Conservation (phyloP, 139 green algal genomes). For the Chlamydomonas applanata region DNA sequence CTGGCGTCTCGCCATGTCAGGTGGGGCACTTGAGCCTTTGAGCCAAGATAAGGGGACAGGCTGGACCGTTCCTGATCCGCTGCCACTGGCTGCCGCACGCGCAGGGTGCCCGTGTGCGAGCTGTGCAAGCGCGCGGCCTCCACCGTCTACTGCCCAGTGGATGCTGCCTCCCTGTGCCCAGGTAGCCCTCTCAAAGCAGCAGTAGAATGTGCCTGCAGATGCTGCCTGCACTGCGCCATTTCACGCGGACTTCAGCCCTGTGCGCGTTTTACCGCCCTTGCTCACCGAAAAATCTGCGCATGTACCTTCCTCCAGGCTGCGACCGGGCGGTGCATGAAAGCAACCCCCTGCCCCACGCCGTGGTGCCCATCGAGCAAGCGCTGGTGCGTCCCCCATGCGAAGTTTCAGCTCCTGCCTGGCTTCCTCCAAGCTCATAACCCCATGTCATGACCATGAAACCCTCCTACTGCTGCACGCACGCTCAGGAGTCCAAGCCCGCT, state of each 20-base stretch:
- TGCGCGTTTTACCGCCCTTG: no score
- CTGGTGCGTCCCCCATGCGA: constrained; percentile 9
- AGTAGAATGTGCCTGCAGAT: no score
- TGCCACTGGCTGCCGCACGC: not conserved
- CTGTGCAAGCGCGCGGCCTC: constrained; percentile 15
- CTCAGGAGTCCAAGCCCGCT: not conserved
- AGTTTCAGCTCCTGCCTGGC: not conserved
- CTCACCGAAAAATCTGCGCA: no score
- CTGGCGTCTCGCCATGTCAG: constrained; percentile 33
- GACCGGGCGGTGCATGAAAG: constrained; percentile 8
- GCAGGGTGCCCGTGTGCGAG: constrained; percentile 16
- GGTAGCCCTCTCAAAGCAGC: no score
- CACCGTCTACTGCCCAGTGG: constrained; percentile 34
- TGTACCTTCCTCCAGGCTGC: constrained; percentile 1
- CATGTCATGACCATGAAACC: no score
- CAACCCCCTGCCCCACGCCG: not conserved
- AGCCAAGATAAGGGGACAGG: no score
- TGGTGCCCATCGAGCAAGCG: not conserved
- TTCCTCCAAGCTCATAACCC: no score
- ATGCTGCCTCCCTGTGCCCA: constrained; percentile 32
- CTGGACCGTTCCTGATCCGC: no score
- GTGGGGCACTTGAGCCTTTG: no score
- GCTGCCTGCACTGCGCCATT: no score
- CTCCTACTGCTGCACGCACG: no score
- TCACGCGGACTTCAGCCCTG: no score